Evolutionary conservation across 108 stramenopile genomes (phyloP).

Genomic region (Mayamaea pseudoterrestris): DNA sequence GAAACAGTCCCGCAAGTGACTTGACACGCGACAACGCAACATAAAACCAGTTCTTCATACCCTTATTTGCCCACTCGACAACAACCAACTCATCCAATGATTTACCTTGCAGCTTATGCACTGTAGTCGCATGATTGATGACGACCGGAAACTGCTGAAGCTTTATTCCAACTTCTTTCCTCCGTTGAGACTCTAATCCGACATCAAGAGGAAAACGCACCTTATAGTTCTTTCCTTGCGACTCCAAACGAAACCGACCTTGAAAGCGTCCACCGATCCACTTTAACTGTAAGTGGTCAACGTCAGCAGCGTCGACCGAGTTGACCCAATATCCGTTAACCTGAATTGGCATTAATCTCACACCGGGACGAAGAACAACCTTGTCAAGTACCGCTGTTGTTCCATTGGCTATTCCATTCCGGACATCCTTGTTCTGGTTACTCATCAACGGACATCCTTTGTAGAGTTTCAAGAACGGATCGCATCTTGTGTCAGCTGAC

Average conservation of each 20-base stretch:
- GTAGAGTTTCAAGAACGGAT: not conserved
- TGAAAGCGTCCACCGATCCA: no score
- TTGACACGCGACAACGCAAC: not conserved
- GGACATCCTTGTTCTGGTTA: not conserved
- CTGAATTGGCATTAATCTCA: not conserved
- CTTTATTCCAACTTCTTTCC: not conserved
- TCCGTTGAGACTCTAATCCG: no score
- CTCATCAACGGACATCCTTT: not conserved
- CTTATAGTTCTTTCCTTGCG: no score
- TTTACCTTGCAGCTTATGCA: not conserved
- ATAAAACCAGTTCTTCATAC: not conserved
- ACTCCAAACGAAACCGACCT: no score
- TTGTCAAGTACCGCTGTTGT: not conserved
- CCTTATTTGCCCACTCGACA: slow-evolving; percentile 10
- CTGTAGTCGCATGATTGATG: not conserved
- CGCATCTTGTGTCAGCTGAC: not conserved
- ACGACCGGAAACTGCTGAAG: not conserved
- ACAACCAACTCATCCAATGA: not conserved
- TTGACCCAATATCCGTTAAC: not conserved
- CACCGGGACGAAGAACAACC: not conserved
- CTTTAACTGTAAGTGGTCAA: not conserved
- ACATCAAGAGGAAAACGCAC: not conserved
- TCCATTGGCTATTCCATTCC: slow-evolving; percentile 1
- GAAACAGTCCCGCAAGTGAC: not conserved
- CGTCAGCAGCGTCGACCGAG: not conserved